Conservation (phyloP, 495 filamentous ascomycete species). For the Pseudomonodictys pantanalensis region DNA sequence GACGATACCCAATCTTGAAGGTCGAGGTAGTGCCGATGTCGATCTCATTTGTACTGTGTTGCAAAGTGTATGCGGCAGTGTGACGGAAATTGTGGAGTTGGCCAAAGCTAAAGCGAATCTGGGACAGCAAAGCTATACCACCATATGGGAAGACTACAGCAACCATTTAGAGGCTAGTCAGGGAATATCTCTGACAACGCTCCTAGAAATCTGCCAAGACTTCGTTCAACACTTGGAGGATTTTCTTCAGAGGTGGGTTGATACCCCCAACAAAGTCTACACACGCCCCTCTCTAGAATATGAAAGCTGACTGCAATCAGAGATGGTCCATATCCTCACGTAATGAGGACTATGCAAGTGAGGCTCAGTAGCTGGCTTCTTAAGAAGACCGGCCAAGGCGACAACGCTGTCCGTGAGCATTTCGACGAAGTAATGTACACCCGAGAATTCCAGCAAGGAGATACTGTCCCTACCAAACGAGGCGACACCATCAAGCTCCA, state of each 20-base stretch:
- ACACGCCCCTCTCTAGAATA: neutral
- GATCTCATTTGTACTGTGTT: conserved; percentile 16
- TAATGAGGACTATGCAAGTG: conserved; percentile 24
- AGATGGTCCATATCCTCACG: conserved; percentile 5
- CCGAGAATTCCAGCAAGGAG: conserved; percentile 13
- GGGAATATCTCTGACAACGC: conserved; percentile 8
- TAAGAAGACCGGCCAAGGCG: conserved; percentile 12
- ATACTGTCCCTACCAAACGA: neutral
- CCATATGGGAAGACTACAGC: conserved; percentile 27
- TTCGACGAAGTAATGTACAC: conserved; percentile 25
- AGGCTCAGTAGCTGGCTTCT: conserved; percentile 13
- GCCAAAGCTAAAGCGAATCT: conserved; percentile 3
- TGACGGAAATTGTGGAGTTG: conserved; percentile 14
- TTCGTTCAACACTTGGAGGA: conserved; percentile 15
- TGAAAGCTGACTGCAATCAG: neutral
- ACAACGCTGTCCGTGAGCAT: neutral
- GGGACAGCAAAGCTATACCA: neutral
- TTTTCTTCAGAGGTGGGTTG: conserved; percentile 6
- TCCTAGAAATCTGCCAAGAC: conserved; percentile 17
- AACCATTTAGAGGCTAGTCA: conserved; percentile 15
- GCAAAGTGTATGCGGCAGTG: neutral
- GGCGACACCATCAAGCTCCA: conserved; percentile 8
- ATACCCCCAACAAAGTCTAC: neutral
- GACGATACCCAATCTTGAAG: neutral
- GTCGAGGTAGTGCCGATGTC: conserved; percentile 7